Evolutionary conservation across 345 rosid genomes (phyloP).

Genomic region (Eutrema heterophyllum): DNA sequence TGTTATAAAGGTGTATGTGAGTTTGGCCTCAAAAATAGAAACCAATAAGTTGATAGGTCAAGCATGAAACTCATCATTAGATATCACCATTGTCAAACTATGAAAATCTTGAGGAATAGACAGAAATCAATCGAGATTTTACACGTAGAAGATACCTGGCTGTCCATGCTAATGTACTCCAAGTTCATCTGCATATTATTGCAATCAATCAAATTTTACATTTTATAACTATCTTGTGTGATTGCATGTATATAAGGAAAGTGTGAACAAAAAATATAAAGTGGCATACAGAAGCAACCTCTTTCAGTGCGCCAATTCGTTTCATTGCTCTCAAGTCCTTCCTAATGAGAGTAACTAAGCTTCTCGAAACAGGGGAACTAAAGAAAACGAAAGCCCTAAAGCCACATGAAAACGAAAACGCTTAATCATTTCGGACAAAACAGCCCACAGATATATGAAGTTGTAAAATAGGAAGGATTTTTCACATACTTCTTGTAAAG

Average conservation of each 20-base stretch:
- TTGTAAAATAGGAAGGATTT: neutral
- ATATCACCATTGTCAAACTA: neutral
- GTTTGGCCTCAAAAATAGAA: conserved; percentile 5
- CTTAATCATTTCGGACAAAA: neutral
- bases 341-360: conserved; percentile 64
- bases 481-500: conserved; percentile 82
- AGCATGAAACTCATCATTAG: neutral
- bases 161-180: conserved; percentile 90
- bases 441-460: neutral
- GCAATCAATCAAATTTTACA: neutral
- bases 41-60: neutral
- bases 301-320: conserved; percentile 86
- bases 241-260: conserved; percentile 4
- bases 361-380: conserved; percentile 85
- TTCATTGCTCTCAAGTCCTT: conserved; percentile 68
- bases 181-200: conserved; percentile 81
- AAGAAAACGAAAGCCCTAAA: conserved; percentile 94
- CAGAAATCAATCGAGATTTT: neutral
- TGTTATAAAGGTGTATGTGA: neutral
- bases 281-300: conserved; percentile 41
- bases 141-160: conserved; percentile 52
- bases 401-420: neutral
- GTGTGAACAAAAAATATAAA: neutral
- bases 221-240: neutral
- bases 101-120: neutral